A percentile compares a stretch with the other conserved stretches of the same genome.
Evolutionary conservation across 257 asterid species (phyloP).

Genomic region (Eustoma russellianum): DNA sequence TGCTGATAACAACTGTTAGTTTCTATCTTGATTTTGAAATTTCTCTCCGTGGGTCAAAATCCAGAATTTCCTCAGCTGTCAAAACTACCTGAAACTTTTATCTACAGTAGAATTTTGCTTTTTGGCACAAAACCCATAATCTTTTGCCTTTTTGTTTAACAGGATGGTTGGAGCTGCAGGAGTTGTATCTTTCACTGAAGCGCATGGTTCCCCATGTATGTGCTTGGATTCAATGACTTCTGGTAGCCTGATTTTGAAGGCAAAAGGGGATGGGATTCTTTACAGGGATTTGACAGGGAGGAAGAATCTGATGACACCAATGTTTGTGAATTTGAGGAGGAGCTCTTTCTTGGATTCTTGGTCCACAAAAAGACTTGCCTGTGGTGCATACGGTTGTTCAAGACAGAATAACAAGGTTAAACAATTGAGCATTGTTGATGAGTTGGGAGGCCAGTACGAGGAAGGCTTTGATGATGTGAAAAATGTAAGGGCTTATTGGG

Average conservation of each 20-base stretch:
- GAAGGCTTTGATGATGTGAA: constrained; percentile 58
- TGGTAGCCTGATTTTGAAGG: constrained; percentile 12
- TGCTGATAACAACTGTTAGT: not conserved
- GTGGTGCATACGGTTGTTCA: constrained; percentile 17
- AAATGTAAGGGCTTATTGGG: constrained; percentile 19
- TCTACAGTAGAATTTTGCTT: not conserved
- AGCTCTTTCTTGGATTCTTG: constrained; percentile 29
- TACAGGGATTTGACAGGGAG: constrained; percentile 12
- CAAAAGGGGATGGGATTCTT: constrained; percentile 12
- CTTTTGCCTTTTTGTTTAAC: not conserved
- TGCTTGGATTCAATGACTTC: constrained; percentile 31
- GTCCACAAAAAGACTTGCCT: constrained; percentile 20
- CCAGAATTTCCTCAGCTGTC: too few relatives aligned
- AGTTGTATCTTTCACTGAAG: constrained; percentile 22
- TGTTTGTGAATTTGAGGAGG: constrained; percentile 24
- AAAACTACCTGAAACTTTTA: too few relatives aligned
- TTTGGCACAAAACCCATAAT: not conserved
- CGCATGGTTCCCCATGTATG: constrained; percentile 25
- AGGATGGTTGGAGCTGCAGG: constrained; percentile 33
- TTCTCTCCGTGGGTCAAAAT: not conserved
- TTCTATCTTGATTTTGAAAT: not conserved
- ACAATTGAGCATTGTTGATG: constrained; percentile 29
- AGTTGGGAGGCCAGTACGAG: constrained; percentile 53
- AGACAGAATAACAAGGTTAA: constrained; percentile 26
- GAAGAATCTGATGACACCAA: constrained; percentile 21